phyloP scores from a whole-genome alignment of 1,284 basidiomycete genomes.

The Pisolithus thermaeus region DNA sequence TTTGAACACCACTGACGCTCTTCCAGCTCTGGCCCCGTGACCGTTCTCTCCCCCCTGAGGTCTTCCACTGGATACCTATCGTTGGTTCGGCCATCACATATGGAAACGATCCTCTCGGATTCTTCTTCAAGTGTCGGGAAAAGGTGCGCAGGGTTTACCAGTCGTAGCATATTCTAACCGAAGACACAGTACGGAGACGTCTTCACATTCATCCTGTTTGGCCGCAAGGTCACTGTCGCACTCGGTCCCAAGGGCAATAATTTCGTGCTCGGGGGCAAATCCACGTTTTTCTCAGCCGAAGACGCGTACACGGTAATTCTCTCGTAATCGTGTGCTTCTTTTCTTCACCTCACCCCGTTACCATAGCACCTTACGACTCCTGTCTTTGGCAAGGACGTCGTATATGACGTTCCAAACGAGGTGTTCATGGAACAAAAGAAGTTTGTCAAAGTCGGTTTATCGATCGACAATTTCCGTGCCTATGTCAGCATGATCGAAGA shows the following conservation, averaged over 20 bases:
- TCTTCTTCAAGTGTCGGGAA: conserved; percentile 70
- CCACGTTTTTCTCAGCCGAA: conserved; percentile 90
- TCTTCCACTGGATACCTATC: conserved; percentile 76
- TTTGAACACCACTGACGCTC: not conserved
- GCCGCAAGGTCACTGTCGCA: conserved; percentile 87
- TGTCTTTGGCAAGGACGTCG: conserved; percentile 95
- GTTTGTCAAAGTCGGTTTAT: conserved; percentile 93
- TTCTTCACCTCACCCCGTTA: conserved; percentile 6
- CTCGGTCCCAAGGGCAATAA: conserved; percentile 93
- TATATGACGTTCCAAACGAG: conserved; percentile 96
- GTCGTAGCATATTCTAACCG: not conserved
- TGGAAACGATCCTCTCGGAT: conserved; percentile 76
- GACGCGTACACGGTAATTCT: conserved; percentile 85
- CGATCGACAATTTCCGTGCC: conserved; percentile 84
- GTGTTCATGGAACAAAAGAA: conserved; percentile 99
- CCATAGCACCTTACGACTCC: conserved; percentile 81
- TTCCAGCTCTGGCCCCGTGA: conserved; percentile 49
- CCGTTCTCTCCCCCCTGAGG: conserved; percentile 61
- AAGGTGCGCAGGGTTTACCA: conserved; percentile 54
- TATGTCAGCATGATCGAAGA: conserved; percentile 91
- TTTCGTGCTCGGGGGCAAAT: conserved; percentile 91
- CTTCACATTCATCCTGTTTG: conserved; percentile 93
- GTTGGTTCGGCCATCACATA: conserved; percentile 74
- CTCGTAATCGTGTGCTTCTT: not conserved
- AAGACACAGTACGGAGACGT: conserved; percentile 59